phyloP scores from a whole-genome alignment of 805 yeast species.

The Clavispora santaluciae region DNA sequence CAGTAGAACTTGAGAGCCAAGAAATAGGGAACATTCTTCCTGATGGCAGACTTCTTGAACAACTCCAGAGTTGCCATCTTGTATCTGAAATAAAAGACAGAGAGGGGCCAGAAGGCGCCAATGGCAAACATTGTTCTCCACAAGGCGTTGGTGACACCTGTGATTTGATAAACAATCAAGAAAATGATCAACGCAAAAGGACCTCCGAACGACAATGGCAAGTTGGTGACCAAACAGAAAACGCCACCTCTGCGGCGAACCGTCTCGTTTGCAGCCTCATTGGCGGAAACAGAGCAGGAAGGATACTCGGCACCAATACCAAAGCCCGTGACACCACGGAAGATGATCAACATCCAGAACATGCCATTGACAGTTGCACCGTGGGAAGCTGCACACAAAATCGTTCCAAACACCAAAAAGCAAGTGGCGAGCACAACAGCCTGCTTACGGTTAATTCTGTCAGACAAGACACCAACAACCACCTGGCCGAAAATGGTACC shows the following conservation, averaged over 20 bases:
- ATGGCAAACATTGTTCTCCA: constrained; percentile 71
- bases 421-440: constrained; percentile 63
- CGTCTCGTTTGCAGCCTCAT: constrained; percentile 70
- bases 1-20: constrained; percentile 64
- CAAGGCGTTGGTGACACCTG: constrained; percentile 44
- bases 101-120: constrained; percentile 64
- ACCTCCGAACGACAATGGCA: constrained; percentile 72
- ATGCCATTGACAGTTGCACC: constrained; percentile 55
- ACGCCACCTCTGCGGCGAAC: constrained; percentile 60
- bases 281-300: constrained; percentile 61
- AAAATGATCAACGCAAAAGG: constrained; percentile 70
- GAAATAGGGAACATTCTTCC: constrained; percentile 45
- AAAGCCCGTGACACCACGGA: constrained; percentile 71
- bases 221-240: constrained; percentile 62
- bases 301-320: constrained; percentile 80
- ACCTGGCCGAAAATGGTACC: constrained; percentile 72
- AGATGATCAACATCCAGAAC: constrained; percentile 74
- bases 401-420: constrained; percentile 59
- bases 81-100: constrained; percentile 67
- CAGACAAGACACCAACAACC: constrained; percentile 59
- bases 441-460: constrained; percentile 63
- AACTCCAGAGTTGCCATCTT: constrained; percentile 64
- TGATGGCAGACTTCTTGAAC: constrained; percentile 62
- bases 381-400: constrained; percentile 66
- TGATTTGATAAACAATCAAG: constrained; percentile 60